Conservation (phyloP, 2,329 filamentous ascomycete species). For the Fusarium nygamai region DNA sequence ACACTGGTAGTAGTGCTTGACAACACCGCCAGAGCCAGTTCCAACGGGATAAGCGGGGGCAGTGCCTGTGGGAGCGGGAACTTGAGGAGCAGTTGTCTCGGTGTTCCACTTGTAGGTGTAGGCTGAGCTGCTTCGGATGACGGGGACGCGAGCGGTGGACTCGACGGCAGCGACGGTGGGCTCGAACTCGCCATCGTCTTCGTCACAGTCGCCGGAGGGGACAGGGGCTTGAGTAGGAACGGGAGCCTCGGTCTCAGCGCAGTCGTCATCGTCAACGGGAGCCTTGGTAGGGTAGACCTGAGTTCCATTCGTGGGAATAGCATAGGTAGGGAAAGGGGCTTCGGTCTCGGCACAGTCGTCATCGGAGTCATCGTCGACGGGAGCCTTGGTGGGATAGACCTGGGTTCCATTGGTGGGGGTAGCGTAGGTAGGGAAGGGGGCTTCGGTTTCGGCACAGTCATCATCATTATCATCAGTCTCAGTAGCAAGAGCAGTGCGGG, state of each 20-base stretch:
- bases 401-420: slow-evolving; percentile 30
- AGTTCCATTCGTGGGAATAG: slow-evolving; percentile 30
- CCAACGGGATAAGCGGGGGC: slow-evolving; percentile 11
- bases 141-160: slow-evolving; percentile 22
- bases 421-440: slow-evolving; percentile 25
- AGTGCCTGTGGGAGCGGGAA: slow-evolving; percentile 21
- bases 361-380: not conserved
- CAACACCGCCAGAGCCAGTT: slow-evolving; percentile 16
- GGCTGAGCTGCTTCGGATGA: slow-evolving; percentile 32
- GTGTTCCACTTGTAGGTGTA: slow-evolving; percentile 37
- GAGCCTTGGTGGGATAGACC: slow-evolving; percentile 12
- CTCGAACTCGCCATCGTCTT: not conserved
- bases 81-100: slow-evolving; percentile 11
- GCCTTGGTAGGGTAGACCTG: slow-evolving; percentile 13
- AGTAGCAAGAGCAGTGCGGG: slow-evolving; percentile 28
- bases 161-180: not conserved
- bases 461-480: slow-evolving; percentile 25
- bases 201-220: not conserved
- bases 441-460: slow-evolving; percentile 12
- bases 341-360: slow-evolving; percentile 19
- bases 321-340: slow-evolving; percentile 23
- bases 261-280: slow-evolving; percentile 8
- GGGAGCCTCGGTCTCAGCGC: not conserved
- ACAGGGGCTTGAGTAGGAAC: not conserved
- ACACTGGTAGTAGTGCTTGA: slow-evolving; percentile 37